These are phyloP conservation scores for Nicotiana rustica DNA, from an alignment of 305 asterid species.

Conservation along the genomic window DNA sequence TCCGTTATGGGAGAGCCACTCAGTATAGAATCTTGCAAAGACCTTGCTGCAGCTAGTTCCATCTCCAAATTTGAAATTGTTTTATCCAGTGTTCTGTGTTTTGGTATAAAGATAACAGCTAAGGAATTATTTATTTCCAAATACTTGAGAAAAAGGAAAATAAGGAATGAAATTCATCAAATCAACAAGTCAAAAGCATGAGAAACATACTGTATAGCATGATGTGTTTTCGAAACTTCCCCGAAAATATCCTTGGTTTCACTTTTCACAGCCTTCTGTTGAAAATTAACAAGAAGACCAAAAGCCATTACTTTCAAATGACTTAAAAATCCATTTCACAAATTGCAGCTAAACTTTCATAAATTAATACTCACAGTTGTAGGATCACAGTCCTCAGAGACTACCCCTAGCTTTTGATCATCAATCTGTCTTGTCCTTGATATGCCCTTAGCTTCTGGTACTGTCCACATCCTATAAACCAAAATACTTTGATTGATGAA, in stretches of 20 bases:
- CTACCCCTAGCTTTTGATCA: slow-evolving; percentile 60
- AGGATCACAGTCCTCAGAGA: slow-evolving; percentile 69
- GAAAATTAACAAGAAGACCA: slow-evolving; percentile 31
- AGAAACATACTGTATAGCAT: slow-evolving; percentile 67
- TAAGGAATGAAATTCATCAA: slow-evolving; percentile 3
- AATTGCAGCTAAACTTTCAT: not conserved
- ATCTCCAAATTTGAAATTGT: slow-evolving; percentile 80
- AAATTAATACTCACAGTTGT: slow-evolving; percentile 58
- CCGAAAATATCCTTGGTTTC: slow-evolving; percentile 54
- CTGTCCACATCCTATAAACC: slow-evolving; percentile 75
- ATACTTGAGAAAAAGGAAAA: slow-evolving; percentile 28
- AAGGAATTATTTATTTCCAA: slow-evolving; percentile 18
- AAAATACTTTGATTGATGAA: slow-evolving; percentile 17
- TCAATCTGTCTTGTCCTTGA: slow-evolving; percentile 48
- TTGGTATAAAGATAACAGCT: slow-evolving; percentile 18
- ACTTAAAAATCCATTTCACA: not conserved
- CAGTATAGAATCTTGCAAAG: slow-evolving; percentile 78
- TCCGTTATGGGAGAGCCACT: slow-evolving; percentile 76
- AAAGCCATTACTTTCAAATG: slow-evolving; percentile 20
- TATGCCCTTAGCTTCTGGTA: slow-evolving; percentile 72
- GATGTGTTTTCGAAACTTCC: slow-evolving; percentile 63
- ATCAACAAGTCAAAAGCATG: slow-evolving; percentile 24
- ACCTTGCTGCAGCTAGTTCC: slow-evolving; percentile 87
- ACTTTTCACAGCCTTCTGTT: slow-evolving; percentile 53
- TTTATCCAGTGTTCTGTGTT: slow-evolving; percentile 71